Evolutionary conservation across 2,329 filamentous ascomycete genomes (phyloP), one percentile per base, ranked within the genome.

Genomic region (Graphilbum sp.): DNA sequence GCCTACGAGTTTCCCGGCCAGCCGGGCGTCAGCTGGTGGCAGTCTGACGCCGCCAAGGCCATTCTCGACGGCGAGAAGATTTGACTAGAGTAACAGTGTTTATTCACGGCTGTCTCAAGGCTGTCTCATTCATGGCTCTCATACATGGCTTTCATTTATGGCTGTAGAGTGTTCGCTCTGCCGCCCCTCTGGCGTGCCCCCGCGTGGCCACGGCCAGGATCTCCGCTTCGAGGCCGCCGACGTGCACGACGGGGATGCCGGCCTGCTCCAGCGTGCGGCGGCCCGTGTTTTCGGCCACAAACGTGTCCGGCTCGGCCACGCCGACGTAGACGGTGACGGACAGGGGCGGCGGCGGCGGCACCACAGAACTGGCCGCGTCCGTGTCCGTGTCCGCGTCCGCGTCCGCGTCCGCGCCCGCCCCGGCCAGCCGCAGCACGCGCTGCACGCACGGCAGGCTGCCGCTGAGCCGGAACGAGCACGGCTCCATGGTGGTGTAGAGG

Each of bases 401-500:
- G n/a, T n/a, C n/a, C n/a, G n/a, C n/a, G n/a, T n/a, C n/a, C n/a
- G n/a, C n/a, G n/a, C n/a, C n/a, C n/a, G n/a, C n/a, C 10, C 13
- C 5, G 12, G 62, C 63, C 17, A 79, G 63, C 8, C 62, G 62
- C 31, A 92, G 58, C 19, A 98, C 81, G 38, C 88, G 67, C 48
- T 94, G 74, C 8, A 84, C 80, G 50, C 90, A 92, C 0, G 81
- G 68, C 38, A 72, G 50, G 50, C 87, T 86, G 4, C 82, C 82
- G 49, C 77, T 84, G 37, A 85, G 61, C 30, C 84, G 66, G 49
- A 76, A 64, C 38, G 72, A 79, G 53, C 84, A 92, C 1, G 84
- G 84, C 56, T 90, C 90, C 66, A 98, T 85, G 1, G 87, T 95
- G 1, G 92, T 95, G 57, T 95, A 96, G 12, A 98, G 67, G 4